Percentiles rank a stretch among this genome's conserved stretches.
Evolutionary conservation across 352 stramenopile species (phyloP).

Genomic region (Phytopythium cucurbitacearum): DNA sequence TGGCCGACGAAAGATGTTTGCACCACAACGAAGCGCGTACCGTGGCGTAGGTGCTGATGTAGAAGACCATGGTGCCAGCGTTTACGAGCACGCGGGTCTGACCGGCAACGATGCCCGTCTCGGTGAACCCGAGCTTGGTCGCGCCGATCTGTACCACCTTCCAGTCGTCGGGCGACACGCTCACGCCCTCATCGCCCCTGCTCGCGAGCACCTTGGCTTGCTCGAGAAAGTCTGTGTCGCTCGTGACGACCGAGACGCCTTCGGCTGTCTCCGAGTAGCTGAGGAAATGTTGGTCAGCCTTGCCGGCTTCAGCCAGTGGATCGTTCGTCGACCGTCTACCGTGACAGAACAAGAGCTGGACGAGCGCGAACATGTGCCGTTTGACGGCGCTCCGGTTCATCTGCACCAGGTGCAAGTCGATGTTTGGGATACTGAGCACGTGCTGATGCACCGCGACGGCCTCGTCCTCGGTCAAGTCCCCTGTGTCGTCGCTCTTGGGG

Average conservation of each 20-base stretch:
- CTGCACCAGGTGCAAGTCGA: slow-evolving; percentile 53
- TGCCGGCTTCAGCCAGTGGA: not conserved
- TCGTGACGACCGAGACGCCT: slow-evolving; percentile 57
- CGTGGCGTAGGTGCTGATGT: slow-evolving; percentile 65
- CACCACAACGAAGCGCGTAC: slow-evolving; percentile 14
- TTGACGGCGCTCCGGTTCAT: slow-evolving; percentile 36
- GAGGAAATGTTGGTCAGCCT: slow-evolving; percentile 20
- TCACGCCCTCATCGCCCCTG: slow-evolving; percentile 38
- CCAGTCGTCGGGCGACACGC: slow-evolving; percentile 56
- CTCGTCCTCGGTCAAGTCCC: slow-evolving; percentile 7
- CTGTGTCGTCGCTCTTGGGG: not conserved
- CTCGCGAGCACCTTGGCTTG: slow-evolving; percentile 30
- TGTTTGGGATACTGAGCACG: slow-evolving; percentile 46
- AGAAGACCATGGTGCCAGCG: slow-evolving; percentile 60
- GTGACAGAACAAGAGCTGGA: slow-evolving; percentile 43
- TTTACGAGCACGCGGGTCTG: slow-evolving; percentile 57
- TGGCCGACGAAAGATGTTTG: not conserved
- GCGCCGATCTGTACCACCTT: slow-evolving; percentile 64
- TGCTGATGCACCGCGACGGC: slow-evolving; percentile 37
- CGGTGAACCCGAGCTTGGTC: slow-evolving; percentile 49
- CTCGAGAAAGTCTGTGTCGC: slow-evolving; percentile 33
- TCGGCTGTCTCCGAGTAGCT: slow-evolving; percentile 60
- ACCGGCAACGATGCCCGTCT: slow-evolving; percentile 61
- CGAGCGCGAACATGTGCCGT: slow-evolving; percentile 51
- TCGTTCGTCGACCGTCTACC: not conserved